Percentiles rank a stretch among this genome's conserved stretches.
Evolutionary conservation across 805 yeast species (phyloP).

Genomic region (Saturnispora gosingensis): DNA sequence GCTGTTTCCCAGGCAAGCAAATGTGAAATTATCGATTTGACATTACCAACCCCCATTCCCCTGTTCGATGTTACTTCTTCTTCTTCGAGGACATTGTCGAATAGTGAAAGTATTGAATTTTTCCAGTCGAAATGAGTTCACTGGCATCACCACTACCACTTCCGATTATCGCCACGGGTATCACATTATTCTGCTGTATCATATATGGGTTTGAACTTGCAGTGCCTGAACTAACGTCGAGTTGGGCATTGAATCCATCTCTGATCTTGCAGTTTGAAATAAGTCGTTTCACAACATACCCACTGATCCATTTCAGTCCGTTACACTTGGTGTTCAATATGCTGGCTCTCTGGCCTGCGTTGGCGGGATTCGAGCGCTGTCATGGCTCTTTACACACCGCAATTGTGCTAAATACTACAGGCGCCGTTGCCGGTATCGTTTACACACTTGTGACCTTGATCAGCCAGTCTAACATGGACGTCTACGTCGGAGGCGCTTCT

Average conservation of each 20-base stretch:
- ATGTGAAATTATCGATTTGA: not conserved
- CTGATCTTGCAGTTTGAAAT: conserved; percentile 42
- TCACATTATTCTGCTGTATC: not conserved
- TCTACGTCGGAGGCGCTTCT: conserved; percentile 60
- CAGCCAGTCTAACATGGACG: conserved; percentile 44
- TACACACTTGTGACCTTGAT: conserved; percentile 46
- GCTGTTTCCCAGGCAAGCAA: not conserved
- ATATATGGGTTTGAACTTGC: not conserved
- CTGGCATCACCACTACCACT: conserved; percentile 2
- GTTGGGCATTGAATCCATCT: conserved; percentile 45
- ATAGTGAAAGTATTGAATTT: not conserved
- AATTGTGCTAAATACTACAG: conserved; percentile 60
- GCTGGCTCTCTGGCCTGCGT: conserved; percentile 46
- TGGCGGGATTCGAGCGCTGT: conserved; percentile 54
- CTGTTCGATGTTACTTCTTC: not conserved
- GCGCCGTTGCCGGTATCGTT: conserved; percentile 59
- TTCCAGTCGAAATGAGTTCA: conserved; percentile 1
- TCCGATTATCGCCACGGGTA: conserved; percentile 11
- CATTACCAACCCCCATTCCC: not conserved
- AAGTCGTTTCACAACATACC: conserved; percentile 58
- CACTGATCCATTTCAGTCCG: conserved; percentile 54
- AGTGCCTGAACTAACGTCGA: not conserved
- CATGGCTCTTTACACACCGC: conserved; percentile 88
- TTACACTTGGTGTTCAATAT: conserved; percentile 56
- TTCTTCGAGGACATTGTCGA: not conserved